Conservation (phyloP, 2,329 filamentous ascomycete species). For the Colletotrichum navitas region DNA sequence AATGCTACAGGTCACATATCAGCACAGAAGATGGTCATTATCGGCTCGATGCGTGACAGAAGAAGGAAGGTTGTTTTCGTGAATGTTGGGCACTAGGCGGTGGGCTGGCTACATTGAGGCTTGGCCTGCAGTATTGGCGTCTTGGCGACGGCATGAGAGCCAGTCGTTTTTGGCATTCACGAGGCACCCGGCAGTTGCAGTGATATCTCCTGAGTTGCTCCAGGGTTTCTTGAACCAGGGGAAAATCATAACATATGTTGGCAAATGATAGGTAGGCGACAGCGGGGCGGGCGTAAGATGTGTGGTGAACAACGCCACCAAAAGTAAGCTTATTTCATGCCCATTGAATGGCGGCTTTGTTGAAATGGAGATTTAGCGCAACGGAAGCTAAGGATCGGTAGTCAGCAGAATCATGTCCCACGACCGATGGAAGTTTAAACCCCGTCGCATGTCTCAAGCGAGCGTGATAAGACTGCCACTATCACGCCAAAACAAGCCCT, state of each 20-base stretch:
- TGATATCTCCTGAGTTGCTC: not conserved
- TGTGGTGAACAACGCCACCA: not conserved
- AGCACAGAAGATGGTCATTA: constrained; percentile 2
- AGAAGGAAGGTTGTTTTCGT: constrained; percentile 38
- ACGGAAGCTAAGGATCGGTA: not conserved
- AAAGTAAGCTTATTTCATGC: constrained; percentile 30
- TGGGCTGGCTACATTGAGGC: constrained; percentile 25
- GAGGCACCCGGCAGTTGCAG: constrained; percentile 13
- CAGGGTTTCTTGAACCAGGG: not conserved
- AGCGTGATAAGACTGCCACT: not conserved
- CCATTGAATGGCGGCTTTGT: not conserved
- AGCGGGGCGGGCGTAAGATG: not conserved
- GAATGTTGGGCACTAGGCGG: not conserved
- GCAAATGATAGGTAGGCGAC: not conserved
- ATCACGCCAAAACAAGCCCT: constrained; percentile 20
- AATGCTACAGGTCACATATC: constrained; percentile 12
- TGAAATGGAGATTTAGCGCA: not conserved
- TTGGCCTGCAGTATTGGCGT: constrained; percentile 28
- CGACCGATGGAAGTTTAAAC: not conserved
- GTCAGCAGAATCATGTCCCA: not conserved
- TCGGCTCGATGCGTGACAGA: constrained; percentile 19
- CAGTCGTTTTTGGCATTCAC: constrained; percentile 5
- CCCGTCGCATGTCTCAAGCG: not conserved
- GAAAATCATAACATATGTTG: not conserved
- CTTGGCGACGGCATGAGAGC: constrained; percentile 29